Evolutionary conservation across 257 asterid genomes (phyloP), one percentile per base, ranked within the genome.

Genomic region (Solanum pinnatisectum): DNA sequence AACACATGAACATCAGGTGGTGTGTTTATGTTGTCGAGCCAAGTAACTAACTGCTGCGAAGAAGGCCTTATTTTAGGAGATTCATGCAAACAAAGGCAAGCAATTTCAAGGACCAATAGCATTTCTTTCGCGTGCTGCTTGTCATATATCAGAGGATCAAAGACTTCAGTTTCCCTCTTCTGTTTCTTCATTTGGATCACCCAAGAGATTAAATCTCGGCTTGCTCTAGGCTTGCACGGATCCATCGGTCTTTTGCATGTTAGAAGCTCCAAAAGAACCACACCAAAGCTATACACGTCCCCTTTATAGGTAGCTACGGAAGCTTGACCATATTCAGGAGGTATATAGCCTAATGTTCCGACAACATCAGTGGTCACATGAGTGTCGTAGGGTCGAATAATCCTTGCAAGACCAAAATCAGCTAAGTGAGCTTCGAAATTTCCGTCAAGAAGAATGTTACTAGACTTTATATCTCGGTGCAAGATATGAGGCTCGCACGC

Each of bases 341-440:
- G 99, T 60, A 96, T 96, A 87, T 96, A 96, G 14, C 99, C 99
- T n/a, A 96, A 91, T 2, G 99, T 95, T 78, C 99, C 99, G 9
- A 94, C 98, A 35, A 96, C 95, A 82, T 95, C 98, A 3, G 99
- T 96, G 4, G 98, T 89, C 30, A 96, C 98, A 89, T 96, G 99
- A 13, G 98, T 95, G 74, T 93, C 97, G 10, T 92, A 94, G 2
- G 99, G 98, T 67, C 85, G 92, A 79, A 96, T 94, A 67, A 95
- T 96, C 92, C 98, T 92, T 0, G 98, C 98, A 3, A 95, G 95
- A 42, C 98, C 98, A 63, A 95, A 95, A 92, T 95, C 98, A 81
- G 98, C 98, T 39, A 95, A 88, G 30, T 90, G 98, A 63, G 98
- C 96, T 79, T 93, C 97, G 6, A 94, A 95, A 42, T 92, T 88